Percentiles rank a stretch among this genome's conserved stretches.
phyloP scores from a whole-genome alignment of 352 stramenopile genomes.

The Globisporangium uncinulatum region DNA sequence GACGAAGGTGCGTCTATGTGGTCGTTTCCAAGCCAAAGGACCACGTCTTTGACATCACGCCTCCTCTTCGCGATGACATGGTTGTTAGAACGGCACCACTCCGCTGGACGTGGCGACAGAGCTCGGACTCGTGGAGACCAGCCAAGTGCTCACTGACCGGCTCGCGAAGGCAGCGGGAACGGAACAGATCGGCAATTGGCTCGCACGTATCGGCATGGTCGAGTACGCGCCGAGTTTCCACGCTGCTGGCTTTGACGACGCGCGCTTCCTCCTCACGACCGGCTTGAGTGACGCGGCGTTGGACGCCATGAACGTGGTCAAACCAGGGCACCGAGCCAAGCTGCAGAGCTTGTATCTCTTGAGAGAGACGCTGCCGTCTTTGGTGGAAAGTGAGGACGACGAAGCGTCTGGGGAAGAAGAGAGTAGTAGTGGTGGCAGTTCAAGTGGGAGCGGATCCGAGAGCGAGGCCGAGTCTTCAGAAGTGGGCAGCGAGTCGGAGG shows the following conservation, averaged over 20 bases:
- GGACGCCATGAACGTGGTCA: slow-evolving; percentile 57
- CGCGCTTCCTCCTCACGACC: slow-evolving; percentile 40
- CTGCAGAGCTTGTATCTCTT: slow-evolving; percentile 59
- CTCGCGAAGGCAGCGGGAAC: slow-evolving; percentile 19
- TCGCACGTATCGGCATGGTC: slow-evolving; percentile 66
- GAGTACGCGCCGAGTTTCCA: slow-evolving; percentile 48
- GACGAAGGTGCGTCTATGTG: slow-evolving; percentile 33
- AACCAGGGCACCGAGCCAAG: slow-evolving; percentile 67
- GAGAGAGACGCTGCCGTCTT: slow-evolving; percentile 35
- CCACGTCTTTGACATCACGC: too few species aligned
- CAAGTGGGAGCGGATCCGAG: slow-evolving; percentile 1
- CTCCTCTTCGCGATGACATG: too few species aligned
- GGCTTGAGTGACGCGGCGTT: slow-evolving; percentile 45
- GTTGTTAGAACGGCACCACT: slow-evolving; percentile 37
- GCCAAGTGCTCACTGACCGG: slow-evolving; percentile 31
- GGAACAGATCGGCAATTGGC: slow-evolving; percentile 50
- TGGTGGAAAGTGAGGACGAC: slow-evolving; percentile 5
- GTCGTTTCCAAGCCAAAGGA: neutral
- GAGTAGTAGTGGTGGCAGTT: neutral
- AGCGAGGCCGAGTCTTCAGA: slow-evolving; percentile 9
- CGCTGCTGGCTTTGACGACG: slow-evolving; percentile 60
- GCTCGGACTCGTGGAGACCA: slow-evolving; percentile 27
- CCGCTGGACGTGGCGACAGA: slow-evolving; percentile 49
- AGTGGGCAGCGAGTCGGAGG: slow-evolving; percentile 14
- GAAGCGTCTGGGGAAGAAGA: neutral